These are phyloP conservation scores for Chrysosporium keratinophilum DNA, from an alignment of 2,329 filamentous ascomycete species.

Conservation along the genomic window DNA sequence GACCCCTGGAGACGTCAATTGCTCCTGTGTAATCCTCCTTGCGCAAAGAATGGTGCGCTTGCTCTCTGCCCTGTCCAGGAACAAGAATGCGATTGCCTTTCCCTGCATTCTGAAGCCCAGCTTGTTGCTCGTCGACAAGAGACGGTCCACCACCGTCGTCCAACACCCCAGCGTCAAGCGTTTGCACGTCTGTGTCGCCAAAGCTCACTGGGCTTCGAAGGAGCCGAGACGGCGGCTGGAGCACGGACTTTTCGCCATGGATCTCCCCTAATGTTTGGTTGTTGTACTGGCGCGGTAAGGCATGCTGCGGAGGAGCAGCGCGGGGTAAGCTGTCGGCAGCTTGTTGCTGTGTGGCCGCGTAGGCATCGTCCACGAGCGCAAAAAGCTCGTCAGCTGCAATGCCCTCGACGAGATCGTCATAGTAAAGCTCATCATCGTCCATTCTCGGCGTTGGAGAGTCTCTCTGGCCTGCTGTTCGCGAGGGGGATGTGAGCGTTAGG, in stretches of 20 bases:
- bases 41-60: not conserved
- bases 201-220: constrained; percentile 30
- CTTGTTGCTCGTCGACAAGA: constrained; percentile 2
- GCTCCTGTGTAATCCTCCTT: not conserved
- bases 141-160: constrained; percentile 23
- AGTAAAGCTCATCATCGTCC: constrained; percentile 39
- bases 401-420: constrained; percentile 38
- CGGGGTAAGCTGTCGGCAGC: constrained; percentile 8
- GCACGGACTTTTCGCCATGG: not conserved
- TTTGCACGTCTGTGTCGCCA: constrained; percentile 35
- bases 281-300: not conserved
- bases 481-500: not conserved
- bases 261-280: not conserved
- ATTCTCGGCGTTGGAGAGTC: not conserved
- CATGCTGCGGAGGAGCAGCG: constrained; percentile 2
- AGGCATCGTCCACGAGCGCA: constrained; percentile 39
- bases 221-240: constrained; percentile 13
- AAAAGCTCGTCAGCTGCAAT: constrained; percentile 35
- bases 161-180: constrained; percentile 36
- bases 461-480: not conserved
- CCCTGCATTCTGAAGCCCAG: not conserved
- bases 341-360: constrained; percentile 33
- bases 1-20: not conserved
- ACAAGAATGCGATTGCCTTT: not conserved
- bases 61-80: not conserved